phyloP scores from a whole-genome alignment of 1,284 basidiomycete genomes.

The Marasmius sp. region DNA sequence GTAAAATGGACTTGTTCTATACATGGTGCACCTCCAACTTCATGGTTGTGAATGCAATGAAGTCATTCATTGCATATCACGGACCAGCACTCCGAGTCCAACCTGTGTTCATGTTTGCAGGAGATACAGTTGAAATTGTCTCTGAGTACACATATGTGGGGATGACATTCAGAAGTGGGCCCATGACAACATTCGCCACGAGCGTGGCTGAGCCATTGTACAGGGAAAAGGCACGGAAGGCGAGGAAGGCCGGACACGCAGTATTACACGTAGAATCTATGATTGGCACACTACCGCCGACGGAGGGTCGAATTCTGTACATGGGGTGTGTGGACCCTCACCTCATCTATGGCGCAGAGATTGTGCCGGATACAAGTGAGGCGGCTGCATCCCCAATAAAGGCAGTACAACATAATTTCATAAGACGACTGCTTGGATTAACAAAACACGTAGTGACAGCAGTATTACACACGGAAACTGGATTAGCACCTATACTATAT shows the following conservation, averaged over 20 bases:
- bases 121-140: too few species aligned
- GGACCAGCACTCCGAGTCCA: too few species aligned
- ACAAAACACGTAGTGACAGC: not conserved
- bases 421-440: not conserved
- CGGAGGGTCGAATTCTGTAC: constrained; percentile 3
- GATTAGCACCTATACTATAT: not conserved
- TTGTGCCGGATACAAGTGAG: not conserved
- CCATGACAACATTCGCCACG: not conserved
- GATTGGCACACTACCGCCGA: constrained; percentile 3
- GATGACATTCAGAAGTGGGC: too few species aligned
- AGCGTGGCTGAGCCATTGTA: not conserved
- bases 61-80: too few species aligned
- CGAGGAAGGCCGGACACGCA: not conserved
- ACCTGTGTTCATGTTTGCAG: too few species aligned
- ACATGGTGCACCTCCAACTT: too few species aligned
- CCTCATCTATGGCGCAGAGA: not conserved
- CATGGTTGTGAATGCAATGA: too few species aligned
- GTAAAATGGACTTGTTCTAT: too few species aligned
- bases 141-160: too few species aligned
- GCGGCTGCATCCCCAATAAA: not conserved
- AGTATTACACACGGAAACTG: not conserved
- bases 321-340: constrained; percentile 1
- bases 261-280: constrained; percentile 8
- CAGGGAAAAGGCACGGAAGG: not conserved
- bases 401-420: not conserved